These are phyloP conservation scores for Besnoitia besnoiti DNA, from an alignment of 169 alveolate species.

Conservation along the genomic window DNA sequence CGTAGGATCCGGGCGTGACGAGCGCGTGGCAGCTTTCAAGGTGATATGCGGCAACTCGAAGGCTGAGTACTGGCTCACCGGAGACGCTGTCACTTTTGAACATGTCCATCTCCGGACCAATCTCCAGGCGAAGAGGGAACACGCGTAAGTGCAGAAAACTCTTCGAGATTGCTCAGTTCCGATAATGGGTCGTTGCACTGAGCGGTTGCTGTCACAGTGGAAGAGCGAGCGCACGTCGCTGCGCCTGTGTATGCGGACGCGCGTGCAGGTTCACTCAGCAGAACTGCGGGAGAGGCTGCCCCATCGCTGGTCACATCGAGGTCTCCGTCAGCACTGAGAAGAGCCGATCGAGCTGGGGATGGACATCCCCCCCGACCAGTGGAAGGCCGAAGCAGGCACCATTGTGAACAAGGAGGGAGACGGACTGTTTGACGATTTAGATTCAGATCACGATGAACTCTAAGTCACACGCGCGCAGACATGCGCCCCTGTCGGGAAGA, in stretches of 20 bases:
- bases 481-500: background rate
- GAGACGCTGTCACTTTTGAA: constrained; percentile 18
- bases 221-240: background rate
- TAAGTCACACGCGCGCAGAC: background rate
- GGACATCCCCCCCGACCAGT: constrained; percentile 42
- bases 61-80: constrained; percentile 36
- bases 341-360: constrained; percentile 49
- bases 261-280: constrained; percentile 53
- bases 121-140: constrained; percentile 52
- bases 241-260: background rate
- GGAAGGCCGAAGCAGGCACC: constrained; percentile 50
- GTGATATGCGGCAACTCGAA: constrained; percentile 27
- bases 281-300: constrained; percentile 68
- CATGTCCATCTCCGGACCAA: background rate
- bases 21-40: background rate
- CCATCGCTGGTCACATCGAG: constrained; percentile 62
- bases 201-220: background rate
- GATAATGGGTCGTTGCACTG: background rate
- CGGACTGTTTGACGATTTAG: background rate
- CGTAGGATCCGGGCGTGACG: constrained; percentile 24
- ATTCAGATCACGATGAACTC: background rate
- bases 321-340: constrained; percentile 43
- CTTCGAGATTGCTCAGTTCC: too few species aligned
- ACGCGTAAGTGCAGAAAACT: constrained; percentile 50
- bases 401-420: constrained; percentile 32